phyloP scores from a whole-genome alignment of 352 stramenopile genomes.

The Phytophthora syringae region DNA sequence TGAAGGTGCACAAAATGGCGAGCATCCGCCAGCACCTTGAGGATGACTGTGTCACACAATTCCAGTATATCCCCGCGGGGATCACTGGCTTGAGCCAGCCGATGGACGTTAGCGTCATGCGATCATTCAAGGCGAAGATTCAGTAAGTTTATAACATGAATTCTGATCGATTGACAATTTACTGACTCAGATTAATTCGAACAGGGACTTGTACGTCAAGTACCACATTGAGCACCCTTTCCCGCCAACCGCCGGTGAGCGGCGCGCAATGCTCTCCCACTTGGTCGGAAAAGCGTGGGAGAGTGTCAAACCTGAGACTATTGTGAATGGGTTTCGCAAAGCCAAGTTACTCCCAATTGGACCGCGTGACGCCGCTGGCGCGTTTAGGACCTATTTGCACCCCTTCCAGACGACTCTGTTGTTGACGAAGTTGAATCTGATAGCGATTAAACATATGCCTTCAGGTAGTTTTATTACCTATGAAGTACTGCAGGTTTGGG shows the following conservation, averaged over 20 bases:
- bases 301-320: not conserved
- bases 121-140: slow-evolving; percentile 2
- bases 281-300: not conserved
- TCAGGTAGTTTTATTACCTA: not conserved
- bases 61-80: slow-evolving; percentile 3
- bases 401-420: not conserved
- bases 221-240: slow-evolving; percentile 4
- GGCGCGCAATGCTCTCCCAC: not conserved
- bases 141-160: not conserved
- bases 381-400: not conserved
- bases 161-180: not conserved
- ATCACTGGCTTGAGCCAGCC: not conserved
- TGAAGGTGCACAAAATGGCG: slow-evolving; percentile 9
- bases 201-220: not conserved
- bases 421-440: not conserved
- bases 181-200: not conserved
- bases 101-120: slow-evolving; percentile 12
- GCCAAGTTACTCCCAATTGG: slow-evolving; percentile 1
- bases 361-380: not conserved
- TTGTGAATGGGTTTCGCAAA: not conserved
- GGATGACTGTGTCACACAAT: not conserved
- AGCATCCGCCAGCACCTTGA: not conserved
- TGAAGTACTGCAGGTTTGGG: not conserved
- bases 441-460: not conserved
- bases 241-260: not conserved